phyloP scores from a whole-genome alignment of 345 rosid genomes.

The Laguncularia racemosa region DNA sequence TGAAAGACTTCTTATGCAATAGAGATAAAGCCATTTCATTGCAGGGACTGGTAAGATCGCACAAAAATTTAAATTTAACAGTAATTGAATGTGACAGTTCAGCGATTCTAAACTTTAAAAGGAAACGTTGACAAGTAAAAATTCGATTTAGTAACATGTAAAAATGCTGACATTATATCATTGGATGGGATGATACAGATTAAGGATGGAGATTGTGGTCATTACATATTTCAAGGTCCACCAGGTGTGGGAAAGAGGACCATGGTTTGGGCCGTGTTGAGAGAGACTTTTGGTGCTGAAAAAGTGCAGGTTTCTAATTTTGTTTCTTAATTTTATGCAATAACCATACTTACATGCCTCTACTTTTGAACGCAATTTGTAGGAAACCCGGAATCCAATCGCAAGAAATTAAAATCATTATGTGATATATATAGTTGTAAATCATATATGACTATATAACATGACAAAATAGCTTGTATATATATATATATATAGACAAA shows the following conservation, averaged over 20 bases:
- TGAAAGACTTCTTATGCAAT: slow-evolving; percentile 52
- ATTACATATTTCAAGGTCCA: slow-evolving; percentile 55
- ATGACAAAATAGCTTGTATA: no score
- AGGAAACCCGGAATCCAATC: no score
- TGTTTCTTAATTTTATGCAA: neutral
- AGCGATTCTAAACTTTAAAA: no score
- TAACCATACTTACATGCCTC: no score
- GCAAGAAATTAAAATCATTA: no score
- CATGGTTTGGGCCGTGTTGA: slow-evolving; percentile 54
- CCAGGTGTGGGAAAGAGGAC: slow-evolving; percentile 61
- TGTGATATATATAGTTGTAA: no score
- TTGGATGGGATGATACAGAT: slow-evolving; percentile 19
- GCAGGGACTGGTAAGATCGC: slow-evolving; percentile 21
- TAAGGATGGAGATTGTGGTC: slow-evolving; percentile 18
- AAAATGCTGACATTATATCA: no score
- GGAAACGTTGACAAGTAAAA: neutral
- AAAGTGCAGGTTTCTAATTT: slow-evolving; percentile 24
- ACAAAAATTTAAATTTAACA: neutral
- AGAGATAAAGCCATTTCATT: slow-evolving; percentile 28
- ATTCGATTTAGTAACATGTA: no score
- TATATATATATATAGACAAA: no score
- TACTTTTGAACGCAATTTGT: no score
- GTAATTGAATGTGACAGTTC: neutral
- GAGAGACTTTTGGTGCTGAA: slow-evolving; percentile 41
- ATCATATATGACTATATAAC: no score